Evolutionary conservation across 1,284 basidiomycete species (phyloP), one percentile per base, ranked within the genome.

Genomic region (Caloboletus firmus): DNA sequence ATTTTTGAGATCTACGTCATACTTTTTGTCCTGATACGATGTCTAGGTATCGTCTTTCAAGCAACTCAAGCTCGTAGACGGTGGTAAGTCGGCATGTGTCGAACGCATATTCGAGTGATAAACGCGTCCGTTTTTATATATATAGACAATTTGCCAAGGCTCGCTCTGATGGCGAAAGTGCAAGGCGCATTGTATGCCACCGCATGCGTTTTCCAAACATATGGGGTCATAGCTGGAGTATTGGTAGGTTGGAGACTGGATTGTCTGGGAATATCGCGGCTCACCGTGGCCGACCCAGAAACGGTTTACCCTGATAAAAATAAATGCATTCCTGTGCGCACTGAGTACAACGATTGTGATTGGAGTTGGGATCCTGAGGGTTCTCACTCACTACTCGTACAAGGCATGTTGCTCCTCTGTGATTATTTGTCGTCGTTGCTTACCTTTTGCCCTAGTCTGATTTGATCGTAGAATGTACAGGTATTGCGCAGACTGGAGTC

Each of bases 331-430:
- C 46, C 61, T 83, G 20, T 81, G 82, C 3, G 72, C 79, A 7
- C 59, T 81, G 5, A 79, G 79, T 8, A 71, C 81, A 20, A 61
- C 85, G 34, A 62, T 85, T 0, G 75, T 86, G 24, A 62, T 80
- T 11, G 85, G 70, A 0, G 73, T 79, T 1, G 82, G 80, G 7
- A 70, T 90, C 49, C 62, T 89, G 49, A 74, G 79, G 17, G 74
- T 84, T 9, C 69, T 90, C 8, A 71, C 81, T 1, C 90, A 92
- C 64, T 91, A 89, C 68, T 72, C 75, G 2, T 76, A 80, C 65
- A 89, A 92, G 80, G 84, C 79, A 55, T n/a, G 59, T 58, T 0
- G 26, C 32, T 22, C 4, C 1, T 12, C 5, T 2, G 28, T 7
- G 22, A 28, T 49, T 13, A 15, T 4, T 1, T 30, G 5, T 13